Base-by-base conservation (phyloP, 2,329 filamentous ascomycete genomes). In the Pyrenophora graminea region DNA sequence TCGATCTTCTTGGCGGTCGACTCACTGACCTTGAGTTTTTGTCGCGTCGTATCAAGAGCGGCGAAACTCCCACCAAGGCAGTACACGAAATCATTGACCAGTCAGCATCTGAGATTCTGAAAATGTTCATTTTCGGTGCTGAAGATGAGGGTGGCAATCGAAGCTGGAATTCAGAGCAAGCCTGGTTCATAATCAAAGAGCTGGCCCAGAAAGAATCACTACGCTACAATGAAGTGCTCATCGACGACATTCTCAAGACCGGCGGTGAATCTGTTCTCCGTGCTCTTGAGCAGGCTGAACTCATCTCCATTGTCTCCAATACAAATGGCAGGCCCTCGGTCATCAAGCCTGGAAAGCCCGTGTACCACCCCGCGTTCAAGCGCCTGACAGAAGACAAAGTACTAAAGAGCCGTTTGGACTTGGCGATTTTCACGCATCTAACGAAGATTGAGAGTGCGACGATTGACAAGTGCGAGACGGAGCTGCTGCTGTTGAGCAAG, bases 11-110 rank as follows among this genome's bases (percentile, higher is more conserved):
- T 1, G 94, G 94, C 18, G 94, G 94, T 2, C 89, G 94, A 3
- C 81, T 99, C n/a, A 96, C 91, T 0, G 94, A 99, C 67, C 85
- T 99, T 17, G 93, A 97, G 69, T 95, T 94, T 67, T 84, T 99
- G 37, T 89, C 92, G n/a, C 85, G 93, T 31, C 84, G 94, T 15
- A 88, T 99, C 63, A 90, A 91, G 74, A 85, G 88, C 1, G 93
- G 94, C 13, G 91, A 97, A 71, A 88, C 82, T 2, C 94, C 94
- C 0, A 82, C 81, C 57, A 82, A 88, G 61, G 94, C 94, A 2
- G 87, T 97, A 2, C 80, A 85, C 18, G 91, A 96, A 58, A 97
- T 99, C 56, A 88, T 96, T 46, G 86, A 90, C 47, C 91, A 96
- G 68, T 89, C 88, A 15, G 89, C 91, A 0, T 90, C 89, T 0